phyloP scores from a whole-genome alignment of 805 yeast species.

The Torulaspora franciscae region DNA sequence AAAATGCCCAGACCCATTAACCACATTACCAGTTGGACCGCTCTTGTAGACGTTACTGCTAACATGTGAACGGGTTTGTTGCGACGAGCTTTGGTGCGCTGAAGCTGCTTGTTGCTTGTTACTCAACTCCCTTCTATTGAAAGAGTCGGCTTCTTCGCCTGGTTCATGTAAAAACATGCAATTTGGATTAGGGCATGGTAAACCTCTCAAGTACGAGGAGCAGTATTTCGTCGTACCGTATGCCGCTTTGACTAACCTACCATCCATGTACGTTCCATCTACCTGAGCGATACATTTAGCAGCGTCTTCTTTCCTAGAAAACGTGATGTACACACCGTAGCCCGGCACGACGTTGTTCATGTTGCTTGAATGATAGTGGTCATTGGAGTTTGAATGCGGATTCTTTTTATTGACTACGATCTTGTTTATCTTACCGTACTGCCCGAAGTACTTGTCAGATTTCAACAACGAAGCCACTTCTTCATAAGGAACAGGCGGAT shows the following conservation, averaged over 20 bases:
- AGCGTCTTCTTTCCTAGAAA: slow-evolving; percentile 91
- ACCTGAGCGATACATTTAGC: slow-evolving; percentile 87
- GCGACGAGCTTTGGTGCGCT: slow-evolving; percentile 15
- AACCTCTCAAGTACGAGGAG: slow-evolving; percentile 91
- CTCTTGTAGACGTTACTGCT: slow-evolving; percentile 13
- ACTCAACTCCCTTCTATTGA: slow-evolving; percentile 56
- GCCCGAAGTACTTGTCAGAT: slow-evolving; percentile 95
- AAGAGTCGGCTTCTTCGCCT: slow-evolving; percentile 98
- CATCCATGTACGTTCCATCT: slow-evolving; percentile 89
- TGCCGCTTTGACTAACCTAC: slow-evolving; percentile 85
- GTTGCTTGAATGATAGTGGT: slow-evolving; percentile 24
- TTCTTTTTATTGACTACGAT: slow-evolving; percentile 84
- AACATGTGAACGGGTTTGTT: slow-evolving; percentile 11
- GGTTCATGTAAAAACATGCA: slow-evolving; percentile 99
- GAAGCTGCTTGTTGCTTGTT: slow-evolving; percentile 30
- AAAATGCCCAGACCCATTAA: slow-evolving; percentile 11
- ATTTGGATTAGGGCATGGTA: slow-evolving; percentile 95
- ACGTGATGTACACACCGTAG: slow-evolving; percentile 93
- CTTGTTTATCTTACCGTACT: slow-evolving; percentile 91
- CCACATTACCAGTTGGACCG: slow-evolving; percentile 10
- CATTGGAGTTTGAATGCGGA: slow-evolving; percentile 33
- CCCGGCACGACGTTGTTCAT: slow-evolving; percentile 58
- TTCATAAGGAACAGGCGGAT: slow-evolving; percentile 71
- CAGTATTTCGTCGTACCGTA: slow-evolving; percentile 99
- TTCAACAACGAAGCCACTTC: slow-evolving; percentile 76